A percentile compares a stretch with the other conserved stretches of the same genome.
phyloP scores from a whole-genome alignment of 179 eudicot species.

The Silene coronaria region DNA sequence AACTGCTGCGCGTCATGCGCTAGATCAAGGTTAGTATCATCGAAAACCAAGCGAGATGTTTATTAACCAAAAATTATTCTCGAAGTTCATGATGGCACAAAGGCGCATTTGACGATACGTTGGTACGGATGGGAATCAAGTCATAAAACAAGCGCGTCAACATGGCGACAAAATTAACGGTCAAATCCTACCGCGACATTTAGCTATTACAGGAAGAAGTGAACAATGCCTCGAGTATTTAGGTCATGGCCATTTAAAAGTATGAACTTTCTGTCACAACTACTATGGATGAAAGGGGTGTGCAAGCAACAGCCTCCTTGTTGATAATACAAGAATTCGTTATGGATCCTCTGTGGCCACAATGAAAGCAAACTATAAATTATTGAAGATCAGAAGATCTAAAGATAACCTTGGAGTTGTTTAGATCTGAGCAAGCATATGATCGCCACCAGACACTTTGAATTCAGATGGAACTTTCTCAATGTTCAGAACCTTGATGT shows the following conservation, averaged over 20 bases:
- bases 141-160: no score
- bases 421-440: conserved; percentile 62
- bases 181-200: no score
- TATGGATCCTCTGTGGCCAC: not conserved
- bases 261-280: no score
- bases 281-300: not conserved
- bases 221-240: not conserved
- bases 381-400: not conserved
- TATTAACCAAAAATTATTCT: no score
- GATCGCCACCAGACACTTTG: conserved; percentile 81
- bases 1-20: no score
- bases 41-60: no score
- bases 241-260: not conserved
- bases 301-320: not conserved
- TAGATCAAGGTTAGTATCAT: no score
- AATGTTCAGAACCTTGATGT: conserved; percentile 66
- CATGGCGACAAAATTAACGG: no score
- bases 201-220: not conserved
- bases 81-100: no score
- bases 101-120: no score
- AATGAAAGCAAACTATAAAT: not conserved
- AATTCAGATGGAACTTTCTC: conserved; percentile 75
- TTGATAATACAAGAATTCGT: not conserved
- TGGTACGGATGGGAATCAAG: no score
- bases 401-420: not conserved